Percentiles rank a stretch among this genome's conserved stretches.
Conservation (phyloP, 2,329 filamentous ascomycete genomes). For the Penicillium sp. region DNA sequence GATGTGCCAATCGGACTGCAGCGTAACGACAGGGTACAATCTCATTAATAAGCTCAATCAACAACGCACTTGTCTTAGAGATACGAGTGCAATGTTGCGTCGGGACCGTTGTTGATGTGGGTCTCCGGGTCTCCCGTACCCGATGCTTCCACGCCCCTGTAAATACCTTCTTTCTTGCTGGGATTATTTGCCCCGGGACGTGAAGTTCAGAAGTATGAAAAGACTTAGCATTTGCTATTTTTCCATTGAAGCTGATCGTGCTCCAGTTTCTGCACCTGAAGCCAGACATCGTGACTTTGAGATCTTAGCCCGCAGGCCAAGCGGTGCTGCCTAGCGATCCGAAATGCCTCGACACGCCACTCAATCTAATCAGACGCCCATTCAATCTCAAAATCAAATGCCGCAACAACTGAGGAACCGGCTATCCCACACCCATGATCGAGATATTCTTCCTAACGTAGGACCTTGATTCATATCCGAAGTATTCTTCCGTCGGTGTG, state of each 20-base stretch:
- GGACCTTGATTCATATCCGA: conserved; percentile 26
- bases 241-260: neutral
- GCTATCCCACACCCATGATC: conserved; percentile 30
- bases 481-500: conserved; percentile 18
- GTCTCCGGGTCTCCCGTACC: neutral
- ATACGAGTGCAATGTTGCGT: neutral
- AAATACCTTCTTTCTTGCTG: neutral
- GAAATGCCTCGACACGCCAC: conserved; percentile 13
- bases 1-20: neutral
- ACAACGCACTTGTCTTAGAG: neutral
- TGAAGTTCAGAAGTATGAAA: neutral
- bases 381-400: conserved; percentile 18
- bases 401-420: conserved; percentile 25
- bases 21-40: neutral
- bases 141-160: neutral
- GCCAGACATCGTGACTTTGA: neutral
- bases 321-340: conserved; percentile 14
- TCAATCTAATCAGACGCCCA: conserved; percentile 10
- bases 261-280: neutral
- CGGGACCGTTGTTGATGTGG: neutral
- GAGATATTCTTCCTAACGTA: conserved; percentile 34
- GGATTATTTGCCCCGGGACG: neutral
- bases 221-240: neutral
- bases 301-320: conserved; percentile 5
- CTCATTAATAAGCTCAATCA: neutral